Evolutionary conservation across 345 rosid genomes (phyloP).

Genomic region (Dipteronia sinensis): DNA sequence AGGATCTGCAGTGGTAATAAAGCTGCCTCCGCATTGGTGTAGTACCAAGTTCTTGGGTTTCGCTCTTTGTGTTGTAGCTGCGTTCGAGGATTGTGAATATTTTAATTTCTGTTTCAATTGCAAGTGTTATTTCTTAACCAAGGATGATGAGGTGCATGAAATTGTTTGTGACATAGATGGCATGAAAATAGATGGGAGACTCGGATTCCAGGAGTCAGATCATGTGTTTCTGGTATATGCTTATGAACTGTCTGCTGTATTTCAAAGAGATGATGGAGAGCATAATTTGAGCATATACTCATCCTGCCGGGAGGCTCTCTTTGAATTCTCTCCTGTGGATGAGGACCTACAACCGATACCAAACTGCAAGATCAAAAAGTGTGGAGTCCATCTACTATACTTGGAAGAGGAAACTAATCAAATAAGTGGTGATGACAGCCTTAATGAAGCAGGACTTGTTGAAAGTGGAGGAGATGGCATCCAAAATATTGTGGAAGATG

Average conservation of each 20-base stretch:
- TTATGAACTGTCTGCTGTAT: background rate
- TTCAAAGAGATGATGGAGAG: background rate
- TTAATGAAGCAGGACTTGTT: background rate
- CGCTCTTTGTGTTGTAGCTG: too few species aligned
- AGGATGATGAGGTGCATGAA: background rate
- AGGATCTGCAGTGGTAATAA: too few species aligned
- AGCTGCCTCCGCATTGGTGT: too few species aligned
- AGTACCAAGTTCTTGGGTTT: too few species aligned
- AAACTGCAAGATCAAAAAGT: background rate
- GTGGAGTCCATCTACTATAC: background rate
- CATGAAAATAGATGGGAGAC: background rate
- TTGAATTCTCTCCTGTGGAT: too few species aligned
- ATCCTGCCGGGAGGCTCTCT: background rate
- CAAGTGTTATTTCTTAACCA: background rate
- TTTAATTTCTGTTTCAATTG: too few species aligned
- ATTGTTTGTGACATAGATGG: background rate
- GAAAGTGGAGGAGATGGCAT: background rate
- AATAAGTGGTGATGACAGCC: background rate
- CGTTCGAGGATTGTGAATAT: too few species aligned
- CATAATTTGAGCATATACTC: background rate
- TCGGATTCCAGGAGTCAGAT: background rate
- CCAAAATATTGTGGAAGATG: background rate
- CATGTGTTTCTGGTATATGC: slow-evolving; percentile 2
- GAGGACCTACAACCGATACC: too few species aligned
- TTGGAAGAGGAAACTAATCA: background rate